These are phyloP conservation scores for Datura wrightii DNA, from an alignment of 257 asterid genomes.

Conservation along the genomic window DNA sequence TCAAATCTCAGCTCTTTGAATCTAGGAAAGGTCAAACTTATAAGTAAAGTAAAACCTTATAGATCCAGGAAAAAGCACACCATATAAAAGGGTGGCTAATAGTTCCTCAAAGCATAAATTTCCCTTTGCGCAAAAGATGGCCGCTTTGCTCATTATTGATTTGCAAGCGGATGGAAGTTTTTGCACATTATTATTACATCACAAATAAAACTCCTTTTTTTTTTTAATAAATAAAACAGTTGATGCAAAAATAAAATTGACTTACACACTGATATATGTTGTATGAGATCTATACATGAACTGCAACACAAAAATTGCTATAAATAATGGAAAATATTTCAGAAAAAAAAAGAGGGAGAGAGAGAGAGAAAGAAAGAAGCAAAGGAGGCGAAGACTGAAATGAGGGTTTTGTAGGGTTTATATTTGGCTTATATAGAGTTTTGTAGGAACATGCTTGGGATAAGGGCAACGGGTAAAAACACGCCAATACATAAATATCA, in stretches of 20 bases:
- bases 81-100: neutral
- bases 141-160: conserved; percentile 34
- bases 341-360: neutral
- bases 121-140: conserved; percentile 35
- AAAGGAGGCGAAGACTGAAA: neutral
- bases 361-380: neutral
- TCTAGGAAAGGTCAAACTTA: conserved; percentile 2
- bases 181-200: conserved; percentile 24
- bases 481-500: neutral
- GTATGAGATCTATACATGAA: neutral
- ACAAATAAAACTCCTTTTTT: neutral
- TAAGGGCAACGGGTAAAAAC: conserved; percentile 2
- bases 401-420: conserved; percentile 21
- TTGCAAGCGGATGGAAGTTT: conserved; percentile 39
- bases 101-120: neutral
- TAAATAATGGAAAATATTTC: neutral
- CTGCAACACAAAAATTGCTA: neutral
- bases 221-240: too few relatives aligned
- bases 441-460: neutral
- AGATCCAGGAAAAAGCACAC: neutral
- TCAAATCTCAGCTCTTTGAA: conserved; percentile 19
- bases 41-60: neutral
- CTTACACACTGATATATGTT: neutral
- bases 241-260: neutral
- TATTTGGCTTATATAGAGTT: neutral